Evolutionary conservation across 148 eudicot species (phyloP).

Genomic region (Drosera capensis): DNA sequence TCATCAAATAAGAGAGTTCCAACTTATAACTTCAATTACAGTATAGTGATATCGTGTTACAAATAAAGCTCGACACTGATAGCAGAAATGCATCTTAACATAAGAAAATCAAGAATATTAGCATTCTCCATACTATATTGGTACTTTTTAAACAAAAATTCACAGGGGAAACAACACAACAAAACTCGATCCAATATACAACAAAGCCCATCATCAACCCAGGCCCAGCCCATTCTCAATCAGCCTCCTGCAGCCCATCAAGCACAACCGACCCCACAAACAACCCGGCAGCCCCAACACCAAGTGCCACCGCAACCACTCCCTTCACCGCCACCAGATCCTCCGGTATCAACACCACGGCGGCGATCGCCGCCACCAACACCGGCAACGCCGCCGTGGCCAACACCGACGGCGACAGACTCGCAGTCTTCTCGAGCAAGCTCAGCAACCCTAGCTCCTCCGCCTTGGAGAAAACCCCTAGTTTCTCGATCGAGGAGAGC

Average conservation of each 20-base stretch:
- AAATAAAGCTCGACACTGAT: too few relatives aligned
- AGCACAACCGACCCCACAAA: slow-evolving; percentile 74
- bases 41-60: too few relatives aligned
- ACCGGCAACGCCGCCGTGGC: slow-evolving; percentile 69
- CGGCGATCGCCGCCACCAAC: slow-evolving; percentile 46
- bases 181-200: too few relatives aligned
- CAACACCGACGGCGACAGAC: slow-evolving; percentile 45
- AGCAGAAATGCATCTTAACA: too few relatives aligned
- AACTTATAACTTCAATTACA: too few relatives aligned
- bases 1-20: too few relatives aligned
- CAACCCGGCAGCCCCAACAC: slow-evolving; percentile 45
- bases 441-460: slow-evolving; percentile 84
- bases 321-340: slow-evolving; percentile 63
- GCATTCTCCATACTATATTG: too few relatives aligned
- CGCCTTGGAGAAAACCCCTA: slow-evolving; percentile 70
- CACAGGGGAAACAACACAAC: too few relatives aligned
- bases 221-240: slow-evolving; percentile 24
- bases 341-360: slow-evolving; percentile 58
- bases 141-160: too few relatives aligned
- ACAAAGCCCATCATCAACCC: neutral
- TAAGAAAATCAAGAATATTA: too few relatives aligned
- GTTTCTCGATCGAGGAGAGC: slow-evolving; percentile 73
- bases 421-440: slow-evolving; percentile 46
- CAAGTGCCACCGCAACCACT: slow-evolving; percentile 38
- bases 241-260: slow-evolving; percentile 83